Evolutionary conservation across 1,284 basidiomycete genomes (phyloP), one percentile per base, ranked within the genome.

Genomic region (Cronartium quercuum): DNA sequence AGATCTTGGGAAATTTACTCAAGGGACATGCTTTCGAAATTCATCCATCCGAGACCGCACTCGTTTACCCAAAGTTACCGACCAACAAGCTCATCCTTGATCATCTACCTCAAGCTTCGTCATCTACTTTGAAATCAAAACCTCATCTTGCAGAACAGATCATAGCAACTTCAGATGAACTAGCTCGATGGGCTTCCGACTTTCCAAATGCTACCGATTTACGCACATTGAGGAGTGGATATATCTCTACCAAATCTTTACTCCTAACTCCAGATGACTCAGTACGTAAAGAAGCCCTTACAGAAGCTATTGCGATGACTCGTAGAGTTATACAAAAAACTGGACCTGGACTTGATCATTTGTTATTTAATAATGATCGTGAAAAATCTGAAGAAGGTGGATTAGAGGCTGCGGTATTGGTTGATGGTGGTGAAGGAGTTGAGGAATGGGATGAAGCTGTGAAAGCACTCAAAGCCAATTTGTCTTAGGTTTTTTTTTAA

Each of bases 321-420:
- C 40, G 38, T 21, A 47, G 64, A 64, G 68, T 71, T 29, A 71
- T 71, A 2, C 60, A 71, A 63, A 63, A 71, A 51, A 64, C 58
- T 21, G 68, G 68, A 47, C 68, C 68, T 10, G 68, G 68, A 6
- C 41, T 71, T 2, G 60, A 71, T 29, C 61, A 71, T 47, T 38
- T 71, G 10, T 44, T 71, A 9, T 44, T 63, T 35, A 41, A 55
- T 21, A 60, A 38, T 18, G 12, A 61, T 34, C 38, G n/a, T 15
- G 13, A 21, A 15, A n/a, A 60, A 12, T 15, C 29, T 3, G 9
- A 37, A 37, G 5, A 37, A 61, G 58, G 18, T 34, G 15, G 24
- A 61, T 18, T 35, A 61, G 35, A 35, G 9, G 58, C 58, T 2
- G 3, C 37, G 18, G 15, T 5, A 12, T 37, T 61, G 18, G 12